phyloP scores from a whole-genome alignment of 768 basidiomycete species.

The Termitomyces eurrhizus region DNA sequence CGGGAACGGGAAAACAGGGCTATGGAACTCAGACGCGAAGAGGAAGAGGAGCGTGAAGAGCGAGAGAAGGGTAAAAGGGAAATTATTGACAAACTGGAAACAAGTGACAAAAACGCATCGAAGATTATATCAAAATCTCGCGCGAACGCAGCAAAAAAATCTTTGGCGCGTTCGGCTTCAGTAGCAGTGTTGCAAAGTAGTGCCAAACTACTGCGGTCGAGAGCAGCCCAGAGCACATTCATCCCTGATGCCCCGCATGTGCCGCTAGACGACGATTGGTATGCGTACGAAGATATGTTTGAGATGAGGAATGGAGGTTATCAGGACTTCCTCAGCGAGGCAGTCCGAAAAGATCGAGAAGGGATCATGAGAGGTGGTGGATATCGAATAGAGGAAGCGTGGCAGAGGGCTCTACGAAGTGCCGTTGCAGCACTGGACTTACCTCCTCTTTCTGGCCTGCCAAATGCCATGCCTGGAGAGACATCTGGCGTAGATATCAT shows the following conservation, averaged over 20 bases:
- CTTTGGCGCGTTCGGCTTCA: conserved; percentile 50
- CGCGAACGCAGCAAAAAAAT: conserved; percentile 59
- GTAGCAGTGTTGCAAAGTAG: conserved; percentile 41
- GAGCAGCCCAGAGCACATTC: conserved; percentile 61
- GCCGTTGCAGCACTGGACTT: conserved; percentile 75
- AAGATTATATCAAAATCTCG: conserved; percentile 69
- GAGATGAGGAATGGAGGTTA: conserved; percentile 51
- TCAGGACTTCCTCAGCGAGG: conserved; percentile 71
- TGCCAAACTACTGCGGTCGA: conserved; percentile 51
- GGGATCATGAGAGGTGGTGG: conserved; percentile 83
- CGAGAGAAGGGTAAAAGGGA: conserved; percentile 66
- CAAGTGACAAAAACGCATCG: conserved; percentile 65
- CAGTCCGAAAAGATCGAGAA: conserved; percentile 70
- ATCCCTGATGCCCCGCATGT: conserved; percentile 80
- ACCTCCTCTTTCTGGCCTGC: conserved; percentile 38
- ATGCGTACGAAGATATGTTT: conserved; percentile 71
- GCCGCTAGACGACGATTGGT: conserved; percentile 72
- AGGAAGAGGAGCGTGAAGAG: conserved; percentile 75
- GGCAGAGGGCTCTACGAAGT: conserved; percentile 74
- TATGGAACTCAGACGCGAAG: conserved; percentile 57
- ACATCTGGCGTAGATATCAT: conserved; percentile 37
- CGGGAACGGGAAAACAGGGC: conserved; percentile 68
- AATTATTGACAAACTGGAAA: conserved; percentile 80
- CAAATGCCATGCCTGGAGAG: conserved; percentile 18
- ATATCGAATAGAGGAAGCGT: conserved; percentile 77